Base-by-base conservation (phyloP, 2,329 filamentous ascomycete species). In the Scytalidium sp. region DNA sequence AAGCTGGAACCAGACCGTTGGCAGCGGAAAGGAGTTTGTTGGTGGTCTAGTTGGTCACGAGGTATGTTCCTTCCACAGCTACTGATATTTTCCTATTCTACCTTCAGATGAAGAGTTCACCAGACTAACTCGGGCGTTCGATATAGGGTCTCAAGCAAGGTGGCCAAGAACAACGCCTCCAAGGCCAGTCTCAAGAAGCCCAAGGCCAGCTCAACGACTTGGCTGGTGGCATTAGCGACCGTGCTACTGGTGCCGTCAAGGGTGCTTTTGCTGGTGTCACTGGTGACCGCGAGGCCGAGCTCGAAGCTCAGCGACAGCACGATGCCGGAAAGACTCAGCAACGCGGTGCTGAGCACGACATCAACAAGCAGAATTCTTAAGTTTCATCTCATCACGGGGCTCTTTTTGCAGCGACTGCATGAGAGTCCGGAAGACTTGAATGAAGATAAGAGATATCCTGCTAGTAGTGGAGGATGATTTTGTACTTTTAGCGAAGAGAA, bases 1-100 rank as follows among this genome's bases (percentile, higher is more conserved):
- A 41, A 78, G 79, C 17, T 95, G 87, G 84, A 90, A 96, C 74
- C 92, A 97, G 73, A 96, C 90, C 4, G 64, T 92, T n/a, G 93
- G 92, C 46, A 81, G 87, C 1, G 85, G 85, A 41, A 97, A 97
- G 75, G 90, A 97, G 67, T 75, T 84, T 3, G 56, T 94, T 1
- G 93, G 93, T 50, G 84, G 85, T 17, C 60, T 93, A 4, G 58
- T 93, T 21, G 93, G 92, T 52, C 84, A 81, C 56, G 86, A 94
- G 71, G 80, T 81, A 65, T 57, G 70, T 61, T 44, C 10, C 43
- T 36, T 23, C 40, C 20, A 7, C 2, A 11, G 4, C 41, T 36
- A n/a, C n/a, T n/a, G n/a, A n/a, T n/a, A n/a, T n/a, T n/a, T n/a
- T n/a, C n/a, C n/a, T n/a, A n/a, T n/a, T n/a, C n/a, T n/a, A n/a